phyloP scores from a whole-genome alignment of 768 basidiomycete genomes.

The Mycena haematopus region DNA sequence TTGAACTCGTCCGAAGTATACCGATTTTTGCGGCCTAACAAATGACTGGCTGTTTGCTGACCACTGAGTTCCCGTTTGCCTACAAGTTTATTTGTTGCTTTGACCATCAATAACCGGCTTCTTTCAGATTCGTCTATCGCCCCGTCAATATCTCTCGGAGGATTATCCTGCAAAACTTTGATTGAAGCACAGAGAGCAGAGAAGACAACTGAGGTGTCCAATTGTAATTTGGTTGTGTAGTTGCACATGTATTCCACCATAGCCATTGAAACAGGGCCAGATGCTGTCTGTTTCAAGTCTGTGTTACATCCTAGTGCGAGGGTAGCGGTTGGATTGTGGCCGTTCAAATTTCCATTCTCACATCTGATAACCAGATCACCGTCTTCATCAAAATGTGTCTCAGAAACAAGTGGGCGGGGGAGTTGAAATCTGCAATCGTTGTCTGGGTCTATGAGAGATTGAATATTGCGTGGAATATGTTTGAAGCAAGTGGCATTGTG shows the following conservation, averaged over 20 bases:
- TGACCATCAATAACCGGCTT: no score
- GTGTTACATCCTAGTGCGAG: neutral
- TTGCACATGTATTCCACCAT: conserved; percentile 22
- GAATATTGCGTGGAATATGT: conserved; percentile 17
- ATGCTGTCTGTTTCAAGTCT: conserved; percentile 24
- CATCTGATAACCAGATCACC: conserved; percentile 15
- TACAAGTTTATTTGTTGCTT: conserved; percentile 14
- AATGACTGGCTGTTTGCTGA: conserved; percentile 15
- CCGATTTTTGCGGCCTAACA: conserved; percentile 3
- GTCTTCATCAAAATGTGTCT: conserved; percentile 22
- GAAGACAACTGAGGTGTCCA: conserved; percentile 15
- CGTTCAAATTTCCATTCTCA: neutral
- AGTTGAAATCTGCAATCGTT: conserved; percentile 26
- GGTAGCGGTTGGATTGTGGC: neutral
- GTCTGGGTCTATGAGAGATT: conserved; percentile 7
- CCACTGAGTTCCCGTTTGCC: conserved; percentile 20
- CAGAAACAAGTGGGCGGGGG: conserved; percentile 10
- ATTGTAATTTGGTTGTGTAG: conserved; percentile 21
- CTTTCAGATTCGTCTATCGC: no score
- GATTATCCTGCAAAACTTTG: no score
- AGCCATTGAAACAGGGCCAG: conserved; percentile 26
- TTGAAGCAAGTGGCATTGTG: conserved; percentile 29
- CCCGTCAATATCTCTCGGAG: no score
- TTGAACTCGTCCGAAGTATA: conserved; percentile 15
- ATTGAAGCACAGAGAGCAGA: no score